phyloP scores from a whole-genome alignment of 257 asterid genomes.

The Plantago elongata region DNA sequence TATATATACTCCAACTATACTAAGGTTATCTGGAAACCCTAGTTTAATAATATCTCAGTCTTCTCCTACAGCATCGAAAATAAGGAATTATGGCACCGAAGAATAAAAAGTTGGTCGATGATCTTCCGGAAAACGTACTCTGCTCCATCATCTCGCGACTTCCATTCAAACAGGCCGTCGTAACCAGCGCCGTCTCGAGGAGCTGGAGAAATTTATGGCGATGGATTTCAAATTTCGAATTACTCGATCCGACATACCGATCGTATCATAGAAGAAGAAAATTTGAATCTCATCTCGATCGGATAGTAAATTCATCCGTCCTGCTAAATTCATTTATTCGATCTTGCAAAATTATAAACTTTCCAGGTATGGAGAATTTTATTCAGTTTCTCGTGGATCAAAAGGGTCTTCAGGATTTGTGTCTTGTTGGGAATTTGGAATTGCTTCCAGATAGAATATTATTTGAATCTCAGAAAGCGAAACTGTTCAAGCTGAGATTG shows the following conservation, averaged over 20 bases:
- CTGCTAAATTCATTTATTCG: neutral
- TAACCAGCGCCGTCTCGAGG: neutral
- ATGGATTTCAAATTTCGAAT: neutral
- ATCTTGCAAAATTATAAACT: neutral
- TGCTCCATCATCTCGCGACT: neutral
- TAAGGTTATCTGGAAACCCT: too few relatives aligned
- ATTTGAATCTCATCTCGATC: neutral
- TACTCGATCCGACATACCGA: neutral
- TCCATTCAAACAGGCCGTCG: neutral
- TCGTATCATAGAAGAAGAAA: neutral
- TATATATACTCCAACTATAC: too few relatives aligned
- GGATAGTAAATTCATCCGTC: neutral
- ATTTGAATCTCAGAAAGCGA: neutral
- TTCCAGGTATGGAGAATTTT: neutral
- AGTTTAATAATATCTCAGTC: too few relatives aligned
- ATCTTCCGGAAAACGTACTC: neutral
- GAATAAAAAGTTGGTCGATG: too few relatives aligned
- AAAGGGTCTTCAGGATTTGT: neutral
- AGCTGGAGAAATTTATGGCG: neutral
- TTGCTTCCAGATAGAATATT: neutral
- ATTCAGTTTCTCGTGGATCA: neutral
- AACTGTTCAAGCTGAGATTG: neutral
- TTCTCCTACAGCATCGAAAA: too few relatives aligned
- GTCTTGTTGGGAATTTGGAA: neutral
- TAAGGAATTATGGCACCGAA: too few relatives aligned